Percentiles rank a stretch among this genome's conserved stretches.
Evolutionary conservation across 2,329 filamentous ascomycete species (phyloP).

Genomic region (Cytospora piceae): DNA sequence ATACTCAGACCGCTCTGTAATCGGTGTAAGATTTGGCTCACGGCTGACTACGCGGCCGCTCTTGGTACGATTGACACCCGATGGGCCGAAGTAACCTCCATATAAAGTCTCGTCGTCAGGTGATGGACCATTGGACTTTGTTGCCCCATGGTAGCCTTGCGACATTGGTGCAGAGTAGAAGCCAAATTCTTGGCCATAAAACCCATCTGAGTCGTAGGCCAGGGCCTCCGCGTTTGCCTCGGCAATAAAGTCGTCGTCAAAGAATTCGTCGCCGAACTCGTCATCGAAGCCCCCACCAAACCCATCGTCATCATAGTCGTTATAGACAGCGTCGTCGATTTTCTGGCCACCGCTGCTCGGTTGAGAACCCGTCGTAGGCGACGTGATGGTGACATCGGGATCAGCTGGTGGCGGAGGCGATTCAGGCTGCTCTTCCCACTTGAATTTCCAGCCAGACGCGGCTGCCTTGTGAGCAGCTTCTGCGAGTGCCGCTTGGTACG

Average conservation of each 20-base stretch:
- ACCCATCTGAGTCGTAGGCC: constrained; percentile 88
- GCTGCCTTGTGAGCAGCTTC: constrained; percentile 79
- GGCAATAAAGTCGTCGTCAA: constrained; percentile 90
- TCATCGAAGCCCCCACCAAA: constrained; percentile 26
- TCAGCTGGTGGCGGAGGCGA: constrained; percentile 44
- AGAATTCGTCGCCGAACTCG: constrained; percentile 63
- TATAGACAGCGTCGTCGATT: constrained; percentile 43
- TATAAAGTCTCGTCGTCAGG: constrained; percentile 47
- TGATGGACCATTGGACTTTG: constrained; percentile 32
- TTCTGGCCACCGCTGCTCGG: constrained; percentile 37
- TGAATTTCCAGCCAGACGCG: constrained; percentile 57
- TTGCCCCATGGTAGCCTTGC: constrained; percentile 49
- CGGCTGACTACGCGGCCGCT: constrained; percentile 76
- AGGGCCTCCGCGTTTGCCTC: constrained; percentile 93
- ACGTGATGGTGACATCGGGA: constrained; percentile 41
- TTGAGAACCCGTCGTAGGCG: constrained; percentile 38
- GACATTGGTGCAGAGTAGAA: constrained; percentile 75
- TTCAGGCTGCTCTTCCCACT: constrained; percentile 66
- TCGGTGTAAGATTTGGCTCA: constrained; percentile 92
- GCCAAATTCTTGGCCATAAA: constrained; percentile 95
- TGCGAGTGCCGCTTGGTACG: constrained; percentile 83
- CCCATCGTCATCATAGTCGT: constrained; percentile 64
- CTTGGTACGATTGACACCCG: constrained; percentile 68
- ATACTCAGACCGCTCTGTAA: constrained; percentile 94
- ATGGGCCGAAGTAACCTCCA: constrained; percentile 87